Percentiles rank a stretch among this genome's conserved stretches.
Evolutionary conservation across 2,329 filamentous ascomycete species (phyloP).

Genomic region (Colletotrichum chrysophilum): DNA sequence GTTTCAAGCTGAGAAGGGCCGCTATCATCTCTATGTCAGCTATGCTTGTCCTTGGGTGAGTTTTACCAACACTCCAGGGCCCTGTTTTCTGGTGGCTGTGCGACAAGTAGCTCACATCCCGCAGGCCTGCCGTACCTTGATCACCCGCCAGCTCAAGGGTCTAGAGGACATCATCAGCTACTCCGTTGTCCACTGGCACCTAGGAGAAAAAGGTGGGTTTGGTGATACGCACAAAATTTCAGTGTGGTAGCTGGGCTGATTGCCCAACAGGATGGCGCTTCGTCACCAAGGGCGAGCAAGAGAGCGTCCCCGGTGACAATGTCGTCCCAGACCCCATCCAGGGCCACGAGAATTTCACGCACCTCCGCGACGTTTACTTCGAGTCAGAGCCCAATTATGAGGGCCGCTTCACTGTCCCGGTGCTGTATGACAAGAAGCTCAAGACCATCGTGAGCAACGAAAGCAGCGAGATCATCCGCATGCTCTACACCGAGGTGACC

Average conservation of each 20-base stretch:
- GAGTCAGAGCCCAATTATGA: slow-evolving; percentile 72
- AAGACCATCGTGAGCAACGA: slow-evolving; percentile 89
- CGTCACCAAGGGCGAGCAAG: slow-evolving; percentile 62
- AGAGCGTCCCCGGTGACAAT: slow-evolving; percentile 60
- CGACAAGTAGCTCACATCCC: neutral
- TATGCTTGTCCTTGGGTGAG: slow-evolving; percentile 90
- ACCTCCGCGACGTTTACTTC: slow-evolving; percentile 84
- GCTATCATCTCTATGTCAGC: slow-evolving; percentile 94
- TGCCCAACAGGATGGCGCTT: slow-evolving; percentile 81
- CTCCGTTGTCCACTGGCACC: slow-evolving; percentile 92
- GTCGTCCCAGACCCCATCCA: slow-evolving; percentile 73
- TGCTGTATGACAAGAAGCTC: slow-evolving; percentile 80
- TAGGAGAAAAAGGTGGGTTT: slow-evolving; percentile 60
- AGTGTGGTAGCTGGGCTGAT: neutral
- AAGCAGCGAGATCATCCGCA: slow-evolving; percentile 89
- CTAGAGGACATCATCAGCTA: slow-evolving; percentile 81
- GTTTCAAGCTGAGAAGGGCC: slow-evolving; percentile 84
- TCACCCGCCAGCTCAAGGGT: slow-evolving; percentile 89
- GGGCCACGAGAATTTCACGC: slow-evolving; percentile 70
- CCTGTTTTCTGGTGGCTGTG: neutral
- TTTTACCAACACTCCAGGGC: neutral
- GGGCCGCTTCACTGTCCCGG: slow-evolving; percentile 87
- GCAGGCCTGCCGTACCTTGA: slow-evolving; percentile 80
- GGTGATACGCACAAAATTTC: neutral
- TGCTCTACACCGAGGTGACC: slow-evolving; percentile 72